phyloP scores from a whole-genome alignment of 805 yeast species.

The Candida montana region DNA sequence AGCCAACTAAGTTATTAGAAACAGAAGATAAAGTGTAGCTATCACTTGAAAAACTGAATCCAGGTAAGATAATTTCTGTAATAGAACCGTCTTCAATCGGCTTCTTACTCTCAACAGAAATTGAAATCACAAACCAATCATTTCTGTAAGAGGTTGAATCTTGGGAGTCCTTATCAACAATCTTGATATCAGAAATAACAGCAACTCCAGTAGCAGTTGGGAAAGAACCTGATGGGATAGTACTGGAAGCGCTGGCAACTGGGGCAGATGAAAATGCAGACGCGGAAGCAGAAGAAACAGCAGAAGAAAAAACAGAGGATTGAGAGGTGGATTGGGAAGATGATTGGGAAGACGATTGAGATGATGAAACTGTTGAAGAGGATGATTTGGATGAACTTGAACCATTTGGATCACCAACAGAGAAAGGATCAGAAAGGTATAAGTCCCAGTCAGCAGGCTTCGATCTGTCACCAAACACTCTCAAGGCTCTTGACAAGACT shows the following conservation, averaged over 20 bases:
- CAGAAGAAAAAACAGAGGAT: neutral
- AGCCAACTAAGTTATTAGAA: neutral
- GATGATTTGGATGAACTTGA: neutral
- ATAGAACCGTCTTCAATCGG: slow-evolving; percentile 8
- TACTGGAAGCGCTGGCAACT: neutral
- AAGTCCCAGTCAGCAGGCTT: slow-evolving; percentile 11
- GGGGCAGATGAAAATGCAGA: neutral
- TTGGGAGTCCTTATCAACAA: slow-evolving; percentile 2
- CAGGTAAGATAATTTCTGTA: slow-evolving; percentile 7
- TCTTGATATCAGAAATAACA: slow-evolving; percentile 4
- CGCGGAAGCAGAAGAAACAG: neutral
- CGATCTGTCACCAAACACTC: slow-evolving; percentile 7
- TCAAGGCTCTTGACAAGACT: slow-evolving; percentile 9
- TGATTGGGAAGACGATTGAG: neutral
- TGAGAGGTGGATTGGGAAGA: neutral
- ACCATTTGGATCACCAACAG: neutral
- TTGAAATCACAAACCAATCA: slow-evolving; percentile 5
- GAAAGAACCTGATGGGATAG: slow-evolving; percentile 1
- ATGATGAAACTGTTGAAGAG: neutral
- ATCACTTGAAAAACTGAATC: neutral
- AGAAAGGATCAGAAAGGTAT: slow-evolving; percentile 7
- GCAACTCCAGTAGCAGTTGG: slow-evolving; percentile 7
- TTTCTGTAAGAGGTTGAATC: neutral
- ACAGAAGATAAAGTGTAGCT: neutral
- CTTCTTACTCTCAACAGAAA: slow-evolving; percentile 1